phyloP scores from a whole-genome alignment of 495 filamentous ascomycete species.

The Aspergillus heteromorphus region DNA sequence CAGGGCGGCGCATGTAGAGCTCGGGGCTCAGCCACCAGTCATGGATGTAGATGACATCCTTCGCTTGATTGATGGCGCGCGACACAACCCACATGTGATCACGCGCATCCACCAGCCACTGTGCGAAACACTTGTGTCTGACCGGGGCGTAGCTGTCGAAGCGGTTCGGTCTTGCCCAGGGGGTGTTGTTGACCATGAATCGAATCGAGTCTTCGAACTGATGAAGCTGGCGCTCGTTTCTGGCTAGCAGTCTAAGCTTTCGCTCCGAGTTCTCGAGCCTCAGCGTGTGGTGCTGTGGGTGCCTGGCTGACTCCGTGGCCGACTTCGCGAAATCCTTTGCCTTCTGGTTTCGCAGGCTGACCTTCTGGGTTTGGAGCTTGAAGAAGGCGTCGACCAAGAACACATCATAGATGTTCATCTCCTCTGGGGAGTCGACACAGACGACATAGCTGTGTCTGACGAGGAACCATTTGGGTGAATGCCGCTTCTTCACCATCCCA shows the following conservation, averaged over 20 bases:
- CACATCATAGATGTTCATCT: conserved; percentile 98
- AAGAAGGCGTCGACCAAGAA: conserved; percentile 89
- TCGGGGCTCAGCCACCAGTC: conserved; percentile 99
- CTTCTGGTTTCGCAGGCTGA: conserved; percentile 54
- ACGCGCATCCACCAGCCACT: conserved; percentile 94
- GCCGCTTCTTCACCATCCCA: conserved; percentile 66
- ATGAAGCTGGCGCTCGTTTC: conserved; percentile 79
- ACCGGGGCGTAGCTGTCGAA: conserved; percentile 95
- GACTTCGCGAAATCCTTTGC: conserved; percentile 59
- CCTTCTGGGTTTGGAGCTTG: conserved; percentile 63
- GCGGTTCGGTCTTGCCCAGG: conserved; percentile 76
- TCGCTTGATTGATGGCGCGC: conserved; percentile 93
- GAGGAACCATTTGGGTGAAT: conserved; percentile 93
- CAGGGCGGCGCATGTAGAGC: conserved; percentile 89
- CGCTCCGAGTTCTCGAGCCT: conserved; percentile 82
- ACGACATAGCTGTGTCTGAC: conserved; percentile 97
- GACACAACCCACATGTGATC: conserved; percentile 99
- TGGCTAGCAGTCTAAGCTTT: conserved; percentile 83
- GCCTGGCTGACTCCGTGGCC: conserved; percentile 57
- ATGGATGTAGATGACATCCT: conserved; percentile 98
- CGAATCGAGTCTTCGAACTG: conserved; percentile 92
- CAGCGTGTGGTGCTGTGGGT: conserved; percentile 76
- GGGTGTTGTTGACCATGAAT: conserved; percentile 73
- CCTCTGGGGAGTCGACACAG: conserved; percentile 94
- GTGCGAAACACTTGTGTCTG: conserved; percentile 77